A percentile compares a stretch with the other conserved stretches of the same genome.
Conservation (phyloP, 139 green algal species). For the Chlamydomonas sphaeroides region DNA sequence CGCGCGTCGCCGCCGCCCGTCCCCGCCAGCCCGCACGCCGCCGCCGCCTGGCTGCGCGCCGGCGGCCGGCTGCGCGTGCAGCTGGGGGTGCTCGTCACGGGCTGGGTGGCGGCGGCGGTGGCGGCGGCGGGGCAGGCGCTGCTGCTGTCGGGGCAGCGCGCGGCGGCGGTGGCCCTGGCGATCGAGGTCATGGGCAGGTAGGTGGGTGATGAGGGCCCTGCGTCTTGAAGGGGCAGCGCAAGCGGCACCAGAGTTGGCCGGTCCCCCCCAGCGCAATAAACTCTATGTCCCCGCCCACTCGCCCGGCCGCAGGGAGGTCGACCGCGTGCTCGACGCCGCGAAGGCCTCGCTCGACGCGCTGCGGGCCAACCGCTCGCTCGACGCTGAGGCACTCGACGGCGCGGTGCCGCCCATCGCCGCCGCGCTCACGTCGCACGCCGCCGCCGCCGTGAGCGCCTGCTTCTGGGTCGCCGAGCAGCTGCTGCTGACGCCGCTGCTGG, state of each 20-base stretch:
- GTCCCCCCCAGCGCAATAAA: too few species aligned
- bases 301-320: constrained; percentile 35
- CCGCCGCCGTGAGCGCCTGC: constrained; percentile 18
- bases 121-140: constrained; percentile 28
- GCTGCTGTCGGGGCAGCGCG: constrained; percentile 25
- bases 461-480: constrained; percentile 27
- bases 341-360: constrained; percentile 31
- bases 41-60: constrained; percentile 13
- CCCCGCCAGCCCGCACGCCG: background rate
- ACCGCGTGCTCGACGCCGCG: constrained; percentile 21
- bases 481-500: constrained; percentile 29
- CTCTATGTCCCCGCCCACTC: too few species aligned
- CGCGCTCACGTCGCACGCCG: constrained; percentile 24
- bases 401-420: constrained; percentile 19
- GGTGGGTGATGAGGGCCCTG: too few species aligned
- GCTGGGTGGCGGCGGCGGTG: background rate
- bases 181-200: constrained; percentile 39
- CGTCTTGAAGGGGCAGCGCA: too few species aligned
- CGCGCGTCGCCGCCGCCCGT: constrained; percentile 19
- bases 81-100: background rate
- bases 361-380: constrained; percentile 18
- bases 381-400: background rate
- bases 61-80: constrained; percentile 1
- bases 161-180: constrained; percentile 23
- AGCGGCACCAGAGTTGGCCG: too few species aligned